phyloP scores from a whole-genome alignment of 805 yeast genomes.

The Ogataea trehaloabstinens region DNA sequence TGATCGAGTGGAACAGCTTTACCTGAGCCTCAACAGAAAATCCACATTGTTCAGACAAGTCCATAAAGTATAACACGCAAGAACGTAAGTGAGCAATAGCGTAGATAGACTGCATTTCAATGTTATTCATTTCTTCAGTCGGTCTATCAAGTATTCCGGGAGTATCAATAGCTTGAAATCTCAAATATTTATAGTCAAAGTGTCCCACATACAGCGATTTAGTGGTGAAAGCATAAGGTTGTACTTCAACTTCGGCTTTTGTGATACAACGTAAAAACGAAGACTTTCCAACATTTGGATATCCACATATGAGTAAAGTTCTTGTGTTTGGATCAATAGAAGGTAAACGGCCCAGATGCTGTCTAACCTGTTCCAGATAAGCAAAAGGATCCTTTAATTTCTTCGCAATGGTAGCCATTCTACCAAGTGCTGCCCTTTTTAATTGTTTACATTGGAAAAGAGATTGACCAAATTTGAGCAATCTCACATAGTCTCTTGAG shows the following conservation, averaged over 20 bases:
- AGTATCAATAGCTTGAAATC: slow-evolving; percentile 99
- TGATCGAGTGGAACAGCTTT: slow-evolving; percentile 92
- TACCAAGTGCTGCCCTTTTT: slow-evolving; percentile 97
- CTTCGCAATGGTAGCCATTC: slow-evolving; percentile 98
- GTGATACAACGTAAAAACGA: slow-evolving; percentile 91
- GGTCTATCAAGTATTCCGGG: slow-evolving; percentile 99
- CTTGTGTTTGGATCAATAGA: slow-evolving; percentile 98
- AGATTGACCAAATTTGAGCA: slow-evolving; percentile 96
- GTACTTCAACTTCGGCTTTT: slow-evolving; percentile 98
- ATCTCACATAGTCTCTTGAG: slow-evolving; percentile 89
- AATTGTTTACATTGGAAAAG: slow-evolving; percentile 98
- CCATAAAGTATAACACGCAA: slow-evolving; percentile 96
- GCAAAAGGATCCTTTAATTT: slow-evolving; percentile 90
- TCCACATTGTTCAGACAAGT: slow-evolving; percentile 98
- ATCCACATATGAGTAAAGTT: slow-evolving; percentile 95
- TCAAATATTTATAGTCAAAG: slow-evolving; percentile 93
- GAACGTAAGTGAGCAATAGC: slow-evolving; percentile 98
- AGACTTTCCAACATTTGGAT: slow-evolving; percentile 99
- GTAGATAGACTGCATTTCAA: slow-evolving; percentile 98
- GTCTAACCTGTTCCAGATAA: slow-evolving; percentile 97
- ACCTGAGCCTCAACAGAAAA: slow-evolving; percentile 97
- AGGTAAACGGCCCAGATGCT: slow-evolving; percentile 97
- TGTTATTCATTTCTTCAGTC: slow-evolving; percentile 98
- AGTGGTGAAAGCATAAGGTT: slow-evolving; percentile 99
- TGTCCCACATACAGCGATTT: slow-evolving; percentile 97